A percentile compares a stretch with the other conserved stretches of the same genome.
Conservation (phyloP, 352 stramenopile genomes). For the Globisporangium paddicum region DNA sequence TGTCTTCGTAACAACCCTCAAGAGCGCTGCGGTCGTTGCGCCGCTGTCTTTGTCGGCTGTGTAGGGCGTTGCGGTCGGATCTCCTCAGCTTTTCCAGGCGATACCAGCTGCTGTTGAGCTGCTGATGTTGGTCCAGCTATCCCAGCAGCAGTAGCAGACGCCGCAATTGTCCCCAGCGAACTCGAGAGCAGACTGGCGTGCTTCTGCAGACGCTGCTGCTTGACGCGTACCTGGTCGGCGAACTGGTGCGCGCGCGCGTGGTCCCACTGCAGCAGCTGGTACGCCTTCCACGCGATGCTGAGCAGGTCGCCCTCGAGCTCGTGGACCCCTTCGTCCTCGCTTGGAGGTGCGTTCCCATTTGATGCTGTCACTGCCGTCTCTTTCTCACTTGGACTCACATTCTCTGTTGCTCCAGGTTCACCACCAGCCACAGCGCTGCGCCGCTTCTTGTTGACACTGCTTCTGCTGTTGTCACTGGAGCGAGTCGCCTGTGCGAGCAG, state of each 20-base stretch:
- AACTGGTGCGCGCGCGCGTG: slow-evolving; percentile 28
- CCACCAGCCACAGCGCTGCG: background rate
- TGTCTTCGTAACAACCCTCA: background rate
- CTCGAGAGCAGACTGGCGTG: background rate
- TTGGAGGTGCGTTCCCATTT: background rate
- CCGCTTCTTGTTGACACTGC: background rate
- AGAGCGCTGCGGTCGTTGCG: background rate
- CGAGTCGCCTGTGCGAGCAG: slow-evolving; percentile 3
- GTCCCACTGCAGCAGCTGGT: slow-evolving; percentile 33
- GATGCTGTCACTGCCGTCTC: background rate
- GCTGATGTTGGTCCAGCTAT: background rate
- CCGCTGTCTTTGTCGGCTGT: background rate
- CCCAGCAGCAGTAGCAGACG: background rate
- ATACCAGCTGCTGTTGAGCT: background rate
- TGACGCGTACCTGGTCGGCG: slow-evolving; percentile 24
- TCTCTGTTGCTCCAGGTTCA: background rate
- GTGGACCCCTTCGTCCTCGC: background rate
- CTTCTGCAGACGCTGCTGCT: slow-evolving; percentile 21
- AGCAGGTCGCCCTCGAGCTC: slow-evolving; percentile 22
- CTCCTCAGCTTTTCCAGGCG: slow-evolving; percentile 10
- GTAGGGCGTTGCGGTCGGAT: slow-evolving; percentile 7
- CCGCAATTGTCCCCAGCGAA: background rate
- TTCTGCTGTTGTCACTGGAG: background rate
- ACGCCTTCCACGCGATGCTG: slow-evolving; percentile 27
- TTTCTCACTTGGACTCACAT: background rate